Base-by-base conservation (phyloP, 1,139 yeast species). In the Ashbya aceris region DNA sequence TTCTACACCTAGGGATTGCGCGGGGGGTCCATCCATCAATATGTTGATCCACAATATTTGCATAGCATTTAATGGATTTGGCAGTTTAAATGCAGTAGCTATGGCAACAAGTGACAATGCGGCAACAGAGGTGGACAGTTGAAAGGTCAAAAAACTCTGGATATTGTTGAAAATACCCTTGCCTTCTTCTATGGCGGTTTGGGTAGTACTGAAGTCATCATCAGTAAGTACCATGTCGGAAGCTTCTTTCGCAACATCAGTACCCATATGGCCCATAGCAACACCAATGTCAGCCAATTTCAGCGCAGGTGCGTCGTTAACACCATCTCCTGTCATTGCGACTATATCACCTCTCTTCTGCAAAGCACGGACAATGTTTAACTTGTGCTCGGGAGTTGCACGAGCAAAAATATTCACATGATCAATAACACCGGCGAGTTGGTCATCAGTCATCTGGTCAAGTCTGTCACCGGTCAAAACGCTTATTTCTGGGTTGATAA, bases 261-360 rank as follows among this genome's bases (percentile, higher is more conserved):
- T 91, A 45, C 98, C 98, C 65, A 83, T 78, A 55, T 79, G 78
- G 48, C 98, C 98, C 98, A 91, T 91, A 28, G 95, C 83, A 54
- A 91, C 87, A 55, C 98, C 98, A 56, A 89, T 91, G 64, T 89
- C 97, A 2, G 98, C 97, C 51, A 89, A 71, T 62, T 89, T 89
- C 54, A 89, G 73, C 2, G 98, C 97, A 12, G 97, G 98, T 0
- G 97, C 97, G 67, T 89, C 98, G 61, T 89, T 89, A 20, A 89
- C 98, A 65, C 98, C 98, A 65, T 89, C 98, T 49, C 98, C 98
- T 8, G 97, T 91, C 98, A 91, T 91, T 33, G 96, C 98, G 39
- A 91, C 98, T 49, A 89, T 81, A 62, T 91, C 96, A 38, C 96
- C 97, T 55, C 95, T 76, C 58, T 79, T 74, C 64, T 91, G 96